phyloP scores from a whole-genome alignment of 1,139 yeast species.

The Trichomonascaceae sp. region DNA sequence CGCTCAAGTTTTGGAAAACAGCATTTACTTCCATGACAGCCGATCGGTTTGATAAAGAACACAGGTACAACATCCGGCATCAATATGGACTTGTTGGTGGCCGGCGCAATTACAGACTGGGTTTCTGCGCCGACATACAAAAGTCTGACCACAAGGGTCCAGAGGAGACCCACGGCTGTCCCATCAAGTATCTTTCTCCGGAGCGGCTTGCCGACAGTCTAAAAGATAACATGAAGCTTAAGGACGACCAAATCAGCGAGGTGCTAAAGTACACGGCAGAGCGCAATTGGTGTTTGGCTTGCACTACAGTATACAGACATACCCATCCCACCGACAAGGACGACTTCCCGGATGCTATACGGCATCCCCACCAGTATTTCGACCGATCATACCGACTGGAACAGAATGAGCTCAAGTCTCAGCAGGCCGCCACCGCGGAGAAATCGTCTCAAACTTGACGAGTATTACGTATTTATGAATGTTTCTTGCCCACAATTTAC shows the following conservation, averaged over 20 bases:
- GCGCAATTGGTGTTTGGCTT: conserved; percentile 65
- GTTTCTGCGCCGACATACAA: conserved; percentile 70
- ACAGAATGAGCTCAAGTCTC: neutral
- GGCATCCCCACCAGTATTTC: conserved; percentile 81
- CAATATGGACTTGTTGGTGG: conserved; percentile 88
- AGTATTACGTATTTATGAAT: too few relatives aligned
- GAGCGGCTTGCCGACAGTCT: conserved; percentile 49
- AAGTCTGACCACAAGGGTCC: conserved; percentile 60
- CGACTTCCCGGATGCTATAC: conserved; percentile 37
- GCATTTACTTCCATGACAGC: conserved; percentile 52
- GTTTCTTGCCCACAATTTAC: too few relatives aligned
- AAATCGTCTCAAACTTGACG: too few relatives aligned
- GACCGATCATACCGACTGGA: conserved; percentile 32
- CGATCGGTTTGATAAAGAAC: conserved; percentile 78
- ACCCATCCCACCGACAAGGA: conserved; percentile 39
- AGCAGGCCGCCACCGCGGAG: too few relatives aligned
- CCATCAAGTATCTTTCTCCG: conserved; percentile 61
- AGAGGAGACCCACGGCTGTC: conserved; percentile 81
- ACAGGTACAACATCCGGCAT: conserved; percentile 77
- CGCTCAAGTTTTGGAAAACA: conserved; percentile 69
- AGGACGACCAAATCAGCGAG: conserved; percentile 46
- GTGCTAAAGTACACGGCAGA: conserved; percentile 55
- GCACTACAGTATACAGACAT: conserved; percentile 77
- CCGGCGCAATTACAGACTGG: conserved; percentile 70
- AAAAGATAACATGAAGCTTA: conserved; percentile 48